A percentile compares a stretch with the other conserved stretches of the same genome.
These are phyloP conservation scores for Malus orientalis DNA, from an alignment of 306 rosid genomes.

Conservation along the genomic window DNA sequence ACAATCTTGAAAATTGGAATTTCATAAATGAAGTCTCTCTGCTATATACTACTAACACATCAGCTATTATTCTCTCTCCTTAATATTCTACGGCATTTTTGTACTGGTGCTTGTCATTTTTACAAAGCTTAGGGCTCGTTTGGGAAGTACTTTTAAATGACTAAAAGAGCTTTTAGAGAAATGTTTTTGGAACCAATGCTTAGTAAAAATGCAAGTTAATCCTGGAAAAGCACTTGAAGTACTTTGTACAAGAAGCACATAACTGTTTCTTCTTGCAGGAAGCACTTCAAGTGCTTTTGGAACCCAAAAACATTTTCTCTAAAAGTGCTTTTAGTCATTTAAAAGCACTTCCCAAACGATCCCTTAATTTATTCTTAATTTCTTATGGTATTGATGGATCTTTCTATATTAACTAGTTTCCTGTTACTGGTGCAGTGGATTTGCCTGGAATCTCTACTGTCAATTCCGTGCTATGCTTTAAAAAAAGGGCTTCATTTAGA, in stretches of 20 bases:
- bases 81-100: background rate
- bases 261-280: too few species aligned
- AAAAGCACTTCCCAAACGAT: too few species aligned
- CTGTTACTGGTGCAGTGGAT: conserved; percentile 62
- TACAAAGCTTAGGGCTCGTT: background rate
- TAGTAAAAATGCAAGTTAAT: too few species aligned
- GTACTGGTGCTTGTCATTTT: background rate
- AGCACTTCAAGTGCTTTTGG: too few species aligned
- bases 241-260: too few species aligned
- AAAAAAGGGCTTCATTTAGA: conserved; percentile 37
- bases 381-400: background rate
- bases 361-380: background rate
- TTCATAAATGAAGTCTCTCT: background rate
- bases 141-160: too few species aligned
- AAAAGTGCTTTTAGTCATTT: too few species aligned
- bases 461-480: conserved; percentile 53
- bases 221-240: too few species aligned
- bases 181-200: too few species aligned
- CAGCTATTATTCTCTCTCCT: background rate
- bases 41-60: too few species aligned
- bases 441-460: conserved; percentile 75
- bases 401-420: conserved; percentile 5
- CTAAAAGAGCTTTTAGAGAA: too few species aligned
- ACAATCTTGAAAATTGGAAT: background rate
- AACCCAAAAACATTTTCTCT: too few species aligned